Evolutionary conservation across 2,329 filamentous ascomycete species (phyloP).

Genomic region (Fusarium begoniae): DNA sequence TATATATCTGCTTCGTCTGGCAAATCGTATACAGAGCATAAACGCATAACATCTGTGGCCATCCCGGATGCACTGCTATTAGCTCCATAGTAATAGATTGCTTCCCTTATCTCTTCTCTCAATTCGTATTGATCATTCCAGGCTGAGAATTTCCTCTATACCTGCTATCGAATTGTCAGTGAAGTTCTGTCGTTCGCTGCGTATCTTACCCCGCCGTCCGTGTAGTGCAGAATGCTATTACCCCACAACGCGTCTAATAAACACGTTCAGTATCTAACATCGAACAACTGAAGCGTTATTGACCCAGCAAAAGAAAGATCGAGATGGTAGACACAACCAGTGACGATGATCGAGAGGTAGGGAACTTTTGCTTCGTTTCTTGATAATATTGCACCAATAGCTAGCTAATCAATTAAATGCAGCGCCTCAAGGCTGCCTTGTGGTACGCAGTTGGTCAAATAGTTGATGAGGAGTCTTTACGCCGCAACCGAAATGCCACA

Average conservation of each 20-base stretch:
- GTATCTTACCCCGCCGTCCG: constrained; percentile 16
- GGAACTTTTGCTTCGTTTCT: neutral
- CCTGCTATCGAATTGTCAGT: neutral
- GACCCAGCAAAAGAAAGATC: neutral
- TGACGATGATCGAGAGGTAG: constrained; percentile 51
- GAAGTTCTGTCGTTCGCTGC: neutral
- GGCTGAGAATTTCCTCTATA: neutral
- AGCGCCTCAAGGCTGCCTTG: constrained; percentile 85
- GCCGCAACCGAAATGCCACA: constrained; percentile 79
- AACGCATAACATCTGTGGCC: too few species aligned
- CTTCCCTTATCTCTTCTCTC: neutral
- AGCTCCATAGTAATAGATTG: neutral
- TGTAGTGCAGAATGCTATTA: neutral
- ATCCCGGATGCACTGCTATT: neutral
- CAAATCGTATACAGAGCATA: neutral
- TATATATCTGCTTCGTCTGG: neutral
- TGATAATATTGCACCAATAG: neutral
- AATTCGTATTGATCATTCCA: neutral
- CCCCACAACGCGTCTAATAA: constrained; percentile 33
- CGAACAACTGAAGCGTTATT: neutral
- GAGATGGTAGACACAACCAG: constrained; percentile 47
- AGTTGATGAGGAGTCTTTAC: constrained; percentile 80
- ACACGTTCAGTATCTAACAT: constrained; percentile 8
- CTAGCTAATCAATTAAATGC: neutral
- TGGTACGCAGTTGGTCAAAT: constrained; percentile 89